Evolutionary conservation across 2,329 filamentous ascomycete species (phyloP), one percentile per base, ranked within the genome.

Genomic region (Pseudogymnoascus sp.): DNA sequence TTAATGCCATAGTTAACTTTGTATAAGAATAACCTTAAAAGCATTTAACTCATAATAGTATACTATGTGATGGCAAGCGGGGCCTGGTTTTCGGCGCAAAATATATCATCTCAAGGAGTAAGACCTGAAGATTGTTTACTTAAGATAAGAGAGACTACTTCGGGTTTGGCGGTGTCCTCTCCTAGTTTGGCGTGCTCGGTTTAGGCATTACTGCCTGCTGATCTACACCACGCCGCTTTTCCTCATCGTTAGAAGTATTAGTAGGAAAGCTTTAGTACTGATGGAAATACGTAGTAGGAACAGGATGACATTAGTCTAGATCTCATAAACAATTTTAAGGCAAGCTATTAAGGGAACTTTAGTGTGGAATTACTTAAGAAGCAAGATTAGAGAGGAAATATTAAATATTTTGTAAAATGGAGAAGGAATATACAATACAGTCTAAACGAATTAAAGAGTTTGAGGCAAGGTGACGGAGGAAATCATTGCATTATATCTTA

Each of bases 261-360:
- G 61, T 68, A 26, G 63, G 66, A 63, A 64, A 66, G 63, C 23
- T 69, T 66, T 60, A 35, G 26, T 16, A n/a, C 67, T 52, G 31
- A 63, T 14, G 63, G 41, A 11, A 69, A 68, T 64, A 67, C 62
- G 26, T 69, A 35, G 63, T 26, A 66, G 45, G 62, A 63, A 58
- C 6, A 10, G 60, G 62, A 63, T 12, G 60, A 66, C 35, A 66
- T 66, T 55, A 62, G 64, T 31, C 4, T 3, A 23, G 45, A 65
- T 33, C 37, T 64, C 5, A 19, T 65, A 8, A 14, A 64, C 61
- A 61, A 41, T 16, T 65, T 66, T 65, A 29, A 66, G 45, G 59
- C 59, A 2, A 65, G 29, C 35, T 66, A 65, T 64, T 12, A 62
- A 62, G 55, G 64, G 45, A 66, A 66, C 29, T 19, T 39, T 14